Evolutionary conservation across 2,329 filamentous ascomycete genomes (phyloP), one percentile per base, ranked within the genome.

Genomic region (Pleomassaria siparia): DNA sequence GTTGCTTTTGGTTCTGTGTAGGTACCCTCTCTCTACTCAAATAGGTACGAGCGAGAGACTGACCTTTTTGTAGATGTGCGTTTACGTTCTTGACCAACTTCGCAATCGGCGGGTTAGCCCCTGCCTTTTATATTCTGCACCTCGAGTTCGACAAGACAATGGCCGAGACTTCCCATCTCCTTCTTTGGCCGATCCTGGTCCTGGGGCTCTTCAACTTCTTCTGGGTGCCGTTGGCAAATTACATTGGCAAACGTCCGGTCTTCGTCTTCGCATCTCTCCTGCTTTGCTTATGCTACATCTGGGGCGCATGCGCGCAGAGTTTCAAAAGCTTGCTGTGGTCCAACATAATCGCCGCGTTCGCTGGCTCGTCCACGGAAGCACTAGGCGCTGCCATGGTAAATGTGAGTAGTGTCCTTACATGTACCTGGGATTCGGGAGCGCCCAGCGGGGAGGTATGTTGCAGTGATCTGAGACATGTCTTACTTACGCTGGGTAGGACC

Each of bases 201-300:
- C 70, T 80, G 2, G 76, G 77, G 1, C 71, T 76, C 24, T 77
- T 76, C 58, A 80, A 80, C 54, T 79, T 80, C 65, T 67, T 79
- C 55, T 78, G 75, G 76, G 74, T 78, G 4, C 76, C 76, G 12
- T 52, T 79, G 9, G 71, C 74, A 43, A 75, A 73, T 20, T 75
- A 73, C 47, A 73, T 76, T 45, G 76, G 77, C 10, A 73, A 78
- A 52, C 63, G 77, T 4, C 75, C 76, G 1, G 65, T 76, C 2
- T 78, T 78, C 47, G 71, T 78, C 28, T 54, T 75, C 40, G 70
- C 72, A 3, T 70, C 68, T 3, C 54, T 74, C 11, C 62, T 80
- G n/a, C 75, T 77, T 26, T 72, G 72, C 25, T 55, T 67, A 6
- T 71, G 67, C 36, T 77, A 73, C 40, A 71, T 80, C 10, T 79